phyloP scores from a whole-genome alignment of 2,329 filamentous ascomycete genomes.

The Amphichorda felina region DNA sequence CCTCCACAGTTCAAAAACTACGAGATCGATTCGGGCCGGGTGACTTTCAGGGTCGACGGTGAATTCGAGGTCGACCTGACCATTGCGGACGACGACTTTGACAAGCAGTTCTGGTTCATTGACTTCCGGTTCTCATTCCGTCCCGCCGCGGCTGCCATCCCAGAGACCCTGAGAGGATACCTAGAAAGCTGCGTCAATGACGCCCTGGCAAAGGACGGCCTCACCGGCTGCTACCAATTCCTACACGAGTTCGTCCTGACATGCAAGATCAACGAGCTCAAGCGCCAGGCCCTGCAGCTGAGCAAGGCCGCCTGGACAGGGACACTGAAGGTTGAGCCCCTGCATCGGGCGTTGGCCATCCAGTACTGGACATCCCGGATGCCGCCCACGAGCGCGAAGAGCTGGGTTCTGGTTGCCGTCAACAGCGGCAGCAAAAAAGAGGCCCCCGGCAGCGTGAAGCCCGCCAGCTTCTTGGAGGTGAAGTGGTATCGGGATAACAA shows the following conservation, averaged over 20 bases:
- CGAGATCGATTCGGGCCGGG: constrained; percentile 71
- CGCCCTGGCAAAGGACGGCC: constrained; percentile 54
- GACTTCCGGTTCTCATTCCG: constrained; percentile 78
- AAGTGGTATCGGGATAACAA: constrained; percentile 81
- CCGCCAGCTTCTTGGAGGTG: constrained; percentile 43
- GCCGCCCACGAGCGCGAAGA: constrained; percentile 50
- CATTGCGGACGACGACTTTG: constrained; percentile 72
- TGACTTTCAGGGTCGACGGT: constrained; percentile 69
- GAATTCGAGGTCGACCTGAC: constrained; percentile 94
- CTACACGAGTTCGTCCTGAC: constrained; percentile 82
- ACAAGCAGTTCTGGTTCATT: constrained; percentile 86
- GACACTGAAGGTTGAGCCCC: constrained; percentile 62
- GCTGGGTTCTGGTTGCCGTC: constrained; percentile 83
- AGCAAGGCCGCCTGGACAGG: constrained; percentile 64
- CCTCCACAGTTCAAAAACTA: constrained; percentile 71
- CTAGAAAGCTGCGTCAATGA: constrained; percentile 65
- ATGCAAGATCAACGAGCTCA: constrained; percentile 76
- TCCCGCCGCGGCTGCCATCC: constrained; percentile 51
- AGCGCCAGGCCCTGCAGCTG: constrained; percentile 64
- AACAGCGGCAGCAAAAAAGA: constrained; percentile 47
- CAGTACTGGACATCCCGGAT: constrained; percentile 75
- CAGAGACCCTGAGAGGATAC: constrained; percentile 49
- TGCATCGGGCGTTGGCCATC: constrained; percentile 72
- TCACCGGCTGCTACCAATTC: constrained; percentile 73
- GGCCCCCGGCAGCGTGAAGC: constrained; percentile 16